Conservation (phyloP, 2,329 filamentous ascomycete species). For the Aspergillus unguis region DNA sequence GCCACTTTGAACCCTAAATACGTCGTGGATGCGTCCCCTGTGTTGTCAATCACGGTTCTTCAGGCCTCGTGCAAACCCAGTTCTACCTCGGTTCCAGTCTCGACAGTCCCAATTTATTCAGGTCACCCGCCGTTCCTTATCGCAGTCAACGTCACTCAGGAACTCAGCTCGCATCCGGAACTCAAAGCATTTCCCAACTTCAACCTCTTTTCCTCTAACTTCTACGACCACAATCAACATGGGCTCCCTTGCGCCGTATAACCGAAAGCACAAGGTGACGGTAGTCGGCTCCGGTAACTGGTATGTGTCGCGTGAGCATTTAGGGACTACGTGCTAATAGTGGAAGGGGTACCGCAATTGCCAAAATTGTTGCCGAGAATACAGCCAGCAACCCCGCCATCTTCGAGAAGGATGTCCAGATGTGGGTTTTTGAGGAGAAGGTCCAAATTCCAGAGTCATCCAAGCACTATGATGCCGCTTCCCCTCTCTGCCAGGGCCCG, state of each 20-base stretch:
- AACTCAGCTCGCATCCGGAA: conserved; percentile 13
- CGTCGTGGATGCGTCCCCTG: conserved; percentile 20
- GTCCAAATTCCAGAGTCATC: conserved; percentile 70
- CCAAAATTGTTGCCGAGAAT: conserved; percentile 96
- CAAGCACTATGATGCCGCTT: conserved; percentile 72
- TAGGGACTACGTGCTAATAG: conserved; percentile 67
- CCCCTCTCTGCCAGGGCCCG: conserved; percentile 66
- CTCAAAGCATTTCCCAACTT: conserved; percentile 14
- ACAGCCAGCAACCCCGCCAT: conserved; percentile 70
- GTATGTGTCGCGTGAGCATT: conserved; percentile 47
- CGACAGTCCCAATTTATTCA: conserved; percentile 22
- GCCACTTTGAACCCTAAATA: conserved; percentile 5
- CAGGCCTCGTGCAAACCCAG: conserved; percentile 18
- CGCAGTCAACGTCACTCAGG: conserved; percentile 16
- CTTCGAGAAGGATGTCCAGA: conserved; percentile 87
- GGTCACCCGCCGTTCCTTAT: conserved; percentile 11
- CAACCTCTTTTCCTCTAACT: conserved; percentile 6
- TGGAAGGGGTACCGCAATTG: conserved; percentile 94
- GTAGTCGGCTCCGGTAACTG: conserved; percentile 96
- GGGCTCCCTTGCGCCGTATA: conserved; percentile 30
- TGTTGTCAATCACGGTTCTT: conserved; percentile 25
- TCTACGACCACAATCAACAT: conserved; percentile 23
- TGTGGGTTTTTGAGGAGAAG: conserved; percentile 99
- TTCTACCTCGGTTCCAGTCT: conserved; percentile 30
- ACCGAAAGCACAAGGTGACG: conserved; percentile 51